Conservation (phyloP, 2,329 filamentous ascomycete genomes). For the Pyrenophora teres region DNA sequence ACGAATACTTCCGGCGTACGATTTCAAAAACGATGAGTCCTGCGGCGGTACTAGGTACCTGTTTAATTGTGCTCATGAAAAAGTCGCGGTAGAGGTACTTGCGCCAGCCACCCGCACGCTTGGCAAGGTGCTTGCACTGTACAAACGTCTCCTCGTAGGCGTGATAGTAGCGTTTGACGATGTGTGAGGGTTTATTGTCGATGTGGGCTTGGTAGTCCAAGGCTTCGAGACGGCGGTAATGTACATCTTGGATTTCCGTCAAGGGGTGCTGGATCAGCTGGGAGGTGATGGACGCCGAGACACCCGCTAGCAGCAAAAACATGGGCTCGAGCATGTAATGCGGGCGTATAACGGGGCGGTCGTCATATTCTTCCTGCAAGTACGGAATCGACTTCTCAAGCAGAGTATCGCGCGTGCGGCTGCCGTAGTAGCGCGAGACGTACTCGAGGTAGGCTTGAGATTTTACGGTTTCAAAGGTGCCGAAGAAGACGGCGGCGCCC, state of each 20-base stretch:
- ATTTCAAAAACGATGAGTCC: constrained; percentile 80
- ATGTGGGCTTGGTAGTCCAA: constrained; percentile 64
- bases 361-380: constrained; percentile 33
- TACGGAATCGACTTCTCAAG: constrained; percentile 28
- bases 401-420: constrained; percentile 39
- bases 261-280: constrained; percentile 74
- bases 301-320: constrained; percentile 71
- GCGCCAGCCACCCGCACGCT: constrained; percentile 61
- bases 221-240: constrained; percentile 74
- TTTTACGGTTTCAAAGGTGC: constrained; percentile 76
- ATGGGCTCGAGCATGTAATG: constrained; percentile 76
- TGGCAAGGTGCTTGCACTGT: constrained; percentile 64
- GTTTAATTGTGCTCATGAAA: constrained; percentile 71
- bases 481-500: constrained; percentile 74
- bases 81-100: constrained; percentile 74
- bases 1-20: constrained; percentile 72
- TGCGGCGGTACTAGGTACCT: constrained; percentile 77
- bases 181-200: constrained; percentile 32
- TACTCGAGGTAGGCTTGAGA: constrained; percentile 74
- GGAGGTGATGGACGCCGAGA: constrained; percentile 69
- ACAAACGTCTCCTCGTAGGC: constrained; percentile 72
- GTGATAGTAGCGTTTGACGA: constrained; percentile 67
- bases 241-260: constrained; percentile 70
- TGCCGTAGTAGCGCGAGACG: constrained; percentile 69
- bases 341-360: constrained; percentile 64